Percentiles rank a stretch among this genome's conserved stretches.
phyloP scores from a whole-genome alignment of 2,329 filamentous ascomycete genomes.

The Penicillium brevicompactum region DNA sequence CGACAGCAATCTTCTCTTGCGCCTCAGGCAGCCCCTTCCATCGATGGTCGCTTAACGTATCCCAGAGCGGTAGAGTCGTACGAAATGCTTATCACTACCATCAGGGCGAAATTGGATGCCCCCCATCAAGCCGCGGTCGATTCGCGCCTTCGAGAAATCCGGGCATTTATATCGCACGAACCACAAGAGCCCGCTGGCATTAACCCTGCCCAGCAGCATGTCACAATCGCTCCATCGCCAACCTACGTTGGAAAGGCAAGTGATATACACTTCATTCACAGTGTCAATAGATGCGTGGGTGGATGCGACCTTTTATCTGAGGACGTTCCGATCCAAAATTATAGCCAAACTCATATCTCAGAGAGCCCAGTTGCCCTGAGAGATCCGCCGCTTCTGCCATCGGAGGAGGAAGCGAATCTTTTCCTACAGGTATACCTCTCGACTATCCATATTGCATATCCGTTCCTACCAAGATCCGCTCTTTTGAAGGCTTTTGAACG shows the following conservation, averaged over 20 bases:
- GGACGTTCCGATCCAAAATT: constrained; percentile 19
- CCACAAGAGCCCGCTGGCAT: background rate
- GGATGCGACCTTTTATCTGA: constrained; percentile 22
- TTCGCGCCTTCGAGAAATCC: background rate
- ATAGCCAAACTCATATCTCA: constrained; percentile 16
- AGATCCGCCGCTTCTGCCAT: constrained; percentile 16
- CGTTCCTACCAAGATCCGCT: constrained; percentile 30
- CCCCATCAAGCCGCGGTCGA: background rate
- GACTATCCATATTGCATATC: constrained; percentile 40
- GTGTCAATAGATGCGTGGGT: constrained; percentile 27
- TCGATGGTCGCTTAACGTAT: background rate
- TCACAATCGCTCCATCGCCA: constrained; percentile 12
- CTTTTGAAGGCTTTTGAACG: constrained; percentile 21
- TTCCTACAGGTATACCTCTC: constrained; percentile 34
- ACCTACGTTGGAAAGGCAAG: constrained; percentile 43
- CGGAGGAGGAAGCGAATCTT: constrained; percentile 15
- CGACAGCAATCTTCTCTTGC: background rate
- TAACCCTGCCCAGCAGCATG: background rate
- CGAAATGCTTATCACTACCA: background rate
- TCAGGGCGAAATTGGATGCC: background rate
- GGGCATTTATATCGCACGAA: background rate
- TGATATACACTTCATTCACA: constrained; percentile 42
- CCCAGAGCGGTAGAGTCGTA: background rate
- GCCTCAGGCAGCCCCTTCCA: background rate
- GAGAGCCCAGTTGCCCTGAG: constrained; percentile 10